Evolutionary conservation across 2,329 filamentous ascomycete genomes (phyloP), one percentile per base, ranked within the genome.

Genomic region (Cladosporium sp.): DNA sequence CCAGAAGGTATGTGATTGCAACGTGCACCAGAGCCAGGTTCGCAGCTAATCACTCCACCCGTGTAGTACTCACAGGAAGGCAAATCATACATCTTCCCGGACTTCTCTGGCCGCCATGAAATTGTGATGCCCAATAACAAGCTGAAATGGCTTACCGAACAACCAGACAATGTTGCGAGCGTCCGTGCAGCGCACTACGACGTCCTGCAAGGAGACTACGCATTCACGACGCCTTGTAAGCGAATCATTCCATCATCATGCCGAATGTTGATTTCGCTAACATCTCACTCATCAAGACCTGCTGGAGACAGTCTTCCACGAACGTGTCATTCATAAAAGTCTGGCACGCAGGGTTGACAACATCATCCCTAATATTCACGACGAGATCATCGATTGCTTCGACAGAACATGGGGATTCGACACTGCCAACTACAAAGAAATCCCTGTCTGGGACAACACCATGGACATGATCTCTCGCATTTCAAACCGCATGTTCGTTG

Each of bases 401-500:
- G 68, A 73, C 55, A 64, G 68, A 8, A 57, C 66, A 3, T 70
- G 73, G 62, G 77, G 76, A 2, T 65, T 51, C 1, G 70, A 79
- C 58, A 73, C 70, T 1, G 61, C 64, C 4, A 51, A 68, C 0
- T 78, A 71, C 68, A 72, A 66, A 24, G 71, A 71, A 4, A 50
- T 66, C 37, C 42, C 50, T 20, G 49, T 77, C 47, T 58, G 49
- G 48, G 56, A 58, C 48, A 66, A 72, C 48, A 60, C 74, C 0
- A 70, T 74, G 34, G 63, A 67, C 3, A 70, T 77, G 32, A 70
- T 79, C 2, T 71, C 76, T 3, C 63, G 72, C 2, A 61, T 76
- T 12, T 73, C 71, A 35, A 79, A 78, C 63, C 72, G 74, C n/a
- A 70, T 77, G 60, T 71, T 80, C 34, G 72, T 79, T 47, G 77